phyloP scores from a whole-genome alignment of 106 monocot genomes.

The Posidonia australis region DNA sequence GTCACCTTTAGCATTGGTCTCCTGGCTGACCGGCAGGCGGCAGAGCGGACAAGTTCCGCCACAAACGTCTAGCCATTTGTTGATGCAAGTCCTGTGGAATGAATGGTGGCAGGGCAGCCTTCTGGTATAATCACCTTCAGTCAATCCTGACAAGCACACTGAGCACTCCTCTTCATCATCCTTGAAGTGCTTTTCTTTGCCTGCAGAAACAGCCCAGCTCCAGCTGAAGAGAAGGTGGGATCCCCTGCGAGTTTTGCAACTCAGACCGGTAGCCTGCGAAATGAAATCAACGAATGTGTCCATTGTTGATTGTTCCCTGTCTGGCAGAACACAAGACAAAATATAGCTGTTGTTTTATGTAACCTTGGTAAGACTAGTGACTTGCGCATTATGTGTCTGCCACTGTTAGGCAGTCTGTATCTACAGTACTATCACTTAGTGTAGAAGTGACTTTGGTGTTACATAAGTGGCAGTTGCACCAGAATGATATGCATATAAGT shows the following conservation, averaged over 20 bases:
- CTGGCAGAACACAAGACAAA: too few species aligned
- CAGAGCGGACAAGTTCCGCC: constrained; percentile 58
- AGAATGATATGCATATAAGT: too few species aligned
- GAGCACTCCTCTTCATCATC: constrained; percentile 25
- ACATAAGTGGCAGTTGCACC: too few species aligned
- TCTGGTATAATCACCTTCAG: constrained; percentile 18
- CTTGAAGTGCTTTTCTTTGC: neutral
- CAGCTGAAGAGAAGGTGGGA: neutral
- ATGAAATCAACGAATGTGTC: neutral
- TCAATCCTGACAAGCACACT: constrained; percentile 36
- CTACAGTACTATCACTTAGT: too few species aligned
- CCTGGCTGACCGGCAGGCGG: constrained; percentile 22
- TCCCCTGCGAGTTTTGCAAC: neutral
- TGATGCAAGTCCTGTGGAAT: constrained; percentile 48
- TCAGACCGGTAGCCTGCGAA: neutral
- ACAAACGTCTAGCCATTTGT: constrained; percentile 34
- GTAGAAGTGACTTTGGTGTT: too few species aligned
- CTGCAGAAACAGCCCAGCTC: neutral
- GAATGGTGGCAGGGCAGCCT: constrained; percentile 41
- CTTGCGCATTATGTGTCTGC: too few species aligned
- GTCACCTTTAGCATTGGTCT: neutral
- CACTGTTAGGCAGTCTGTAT: too few species aligned
- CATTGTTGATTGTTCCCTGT: neutral
- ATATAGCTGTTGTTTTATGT: too few species aligned
- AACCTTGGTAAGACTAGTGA: too few species aligned